Percentiles rank a stretch among this genome's conserved stretches.
Conservation (phyloP, 1,284 basidiomycete genomes). For the Xerocomus amazonicus region DNA sequence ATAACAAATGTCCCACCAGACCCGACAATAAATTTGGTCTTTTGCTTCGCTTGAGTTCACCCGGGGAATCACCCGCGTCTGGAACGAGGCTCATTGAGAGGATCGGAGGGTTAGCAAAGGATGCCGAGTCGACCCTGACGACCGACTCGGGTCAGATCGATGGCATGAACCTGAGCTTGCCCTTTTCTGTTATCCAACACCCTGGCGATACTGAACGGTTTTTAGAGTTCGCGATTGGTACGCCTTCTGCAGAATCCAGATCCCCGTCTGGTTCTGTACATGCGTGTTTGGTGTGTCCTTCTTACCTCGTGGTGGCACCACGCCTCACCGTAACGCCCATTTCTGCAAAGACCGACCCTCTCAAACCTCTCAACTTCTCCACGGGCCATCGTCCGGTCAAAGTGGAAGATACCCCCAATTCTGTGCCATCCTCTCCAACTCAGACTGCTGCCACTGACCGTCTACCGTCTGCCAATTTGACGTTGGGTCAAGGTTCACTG, state of each 20-base stretch:
- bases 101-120: constrained; percentile 12
- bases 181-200: constrained; percentile 6
- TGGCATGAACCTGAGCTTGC: not conserved
- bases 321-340: no score
- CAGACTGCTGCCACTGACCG: not conserved
- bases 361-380: no score
- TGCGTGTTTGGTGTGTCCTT: constrained; percentile 2
- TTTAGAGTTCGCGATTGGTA: constrained; percentile 24
- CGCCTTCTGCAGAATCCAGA: not conserved
- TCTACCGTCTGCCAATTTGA: constrained; percentile 1
- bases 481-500: constrained; percentile 6
- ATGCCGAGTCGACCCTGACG: no score
- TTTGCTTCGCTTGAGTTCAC: constrained; percentile 17
- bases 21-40: not conserved
- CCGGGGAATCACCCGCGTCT: constrained; percentile 6
- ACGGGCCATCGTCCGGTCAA: constrained; percentile 5
- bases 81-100: constrained; percentile 13
- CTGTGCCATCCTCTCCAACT: constrained; percentile 11
- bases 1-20: no score
- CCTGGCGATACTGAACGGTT: constrained; percentile 27
- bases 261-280: not conserved
- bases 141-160: constrained; percentile 7
- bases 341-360: no score
- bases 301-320: not conserved
- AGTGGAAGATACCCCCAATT: constrained; percentile 6